Evolutionary conservation across 176 grass and related monocot species (phyloP), one percentile per base, ranked within the genome.

Genomic region (Juncus inflexus): DNA sequence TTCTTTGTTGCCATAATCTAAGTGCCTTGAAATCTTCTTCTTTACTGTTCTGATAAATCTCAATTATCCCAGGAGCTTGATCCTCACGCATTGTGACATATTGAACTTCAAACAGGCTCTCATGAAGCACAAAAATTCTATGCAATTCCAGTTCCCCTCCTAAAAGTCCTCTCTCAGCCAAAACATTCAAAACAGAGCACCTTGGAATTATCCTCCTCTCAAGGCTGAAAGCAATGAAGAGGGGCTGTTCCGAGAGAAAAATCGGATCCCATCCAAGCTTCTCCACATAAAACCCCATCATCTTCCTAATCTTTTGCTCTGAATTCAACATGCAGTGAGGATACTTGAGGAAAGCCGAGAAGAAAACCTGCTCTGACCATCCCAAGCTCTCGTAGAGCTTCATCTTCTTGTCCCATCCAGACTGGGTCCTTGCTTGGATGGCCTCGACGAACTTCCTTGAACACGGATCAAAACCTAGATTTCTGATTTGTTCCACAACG

Each of bases 241-340:
- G n/a, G 0, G 76, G 90, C 16, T 13, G 13, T 3, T 2, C 12
- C 0, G 38, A 15, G 14, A 95, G n/a, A 37, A 74, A 65, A 54
- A 60, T 55, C 0, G 61, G 69, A 40, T 11, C 52, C 82, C 79
- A 89, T 0, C 67, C 67, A 12, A 89, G 69, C 74, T 83, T 83
- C 9, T 83, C 58, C 3, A 52, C 38, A 47, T 81, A 50, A 15
- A 95, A 83, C 3, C 61, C 11, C 70, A 77, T 76, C 61, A 70
- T 58, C 4, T 51, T 66, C 45, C 50, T 80, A 38, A 86, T 67
- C 58, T 95, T 95, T 5, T 72, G 76, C 6, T 68, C 76, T 0
- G 85, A 95, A 15, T 52, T 83, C 0, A 72, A 55, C 79, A 89
- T 86, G 62, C 65, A 84, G 45, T 79, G 61, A 0, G 90, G 90